Base-by-base conservation (phyloP, 148 eudicot species). In the Salicornia ramosissima region DNA sequence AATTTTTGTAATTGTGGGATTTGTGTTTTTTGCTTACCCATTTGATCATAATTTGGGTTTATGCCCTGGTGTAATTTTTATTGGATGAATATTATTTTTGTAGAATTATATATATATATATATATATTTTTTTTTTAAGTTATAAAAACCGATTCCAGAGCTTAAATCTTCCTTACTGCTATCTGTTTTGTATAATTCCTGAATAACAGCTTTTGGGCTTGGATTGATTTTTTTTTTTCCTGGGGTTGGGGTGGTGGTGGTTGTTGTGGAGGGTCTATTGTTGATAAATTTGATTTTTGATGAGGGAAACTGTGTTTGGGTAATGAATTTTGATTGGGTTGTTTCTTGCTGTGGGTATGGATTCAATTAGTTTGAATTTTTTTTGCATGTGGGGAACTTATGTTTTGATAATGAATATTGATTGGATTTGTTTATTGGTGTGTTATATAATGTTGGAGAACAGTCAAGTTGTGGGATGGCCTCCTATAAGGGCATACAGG, bases 391-490 rank as follows among this genome's bases (percentile, higher is more conserved):
- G 6, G 15, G 31, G 19, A 14, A 3, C 15, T 18, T 42, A 36
- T 36, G 40, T 39, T n/a, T 73, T 62, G 56, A 22, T 52, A 28
- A 22, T 64, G 51, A 26, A 42, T 29, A 19, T 36, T 36, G 40
- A 42, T 29, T 14, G 43, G 54, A 62, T 46, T 43, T 60, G 47
- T 77, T 43, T 65, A 4, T 33, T 67, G 72, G 61, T 75, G 59
- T 65, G 45, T 40, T 2, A 69, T 71, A 25, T 36, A 21, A 68
- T 65, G 21, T 74, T 58, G 39, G 71, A 58, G 73, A 83, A 85
- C 86, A 83, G 88, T 72, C 97, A 91, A 82, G 96, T 83, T 52
- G 98, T 92, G 47, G 98, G 98, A 81, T 92, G 98, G 98, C 98
- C 98, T 67, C 98, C 98, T 21, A 72, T 93, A 72, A 80, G 88